Percentiles rank a stretch among this genome's conserved stretches.
Conservation (phyloP, 1,139 yeast genomes). For the Nakaseomyces glabratus region DNA sequence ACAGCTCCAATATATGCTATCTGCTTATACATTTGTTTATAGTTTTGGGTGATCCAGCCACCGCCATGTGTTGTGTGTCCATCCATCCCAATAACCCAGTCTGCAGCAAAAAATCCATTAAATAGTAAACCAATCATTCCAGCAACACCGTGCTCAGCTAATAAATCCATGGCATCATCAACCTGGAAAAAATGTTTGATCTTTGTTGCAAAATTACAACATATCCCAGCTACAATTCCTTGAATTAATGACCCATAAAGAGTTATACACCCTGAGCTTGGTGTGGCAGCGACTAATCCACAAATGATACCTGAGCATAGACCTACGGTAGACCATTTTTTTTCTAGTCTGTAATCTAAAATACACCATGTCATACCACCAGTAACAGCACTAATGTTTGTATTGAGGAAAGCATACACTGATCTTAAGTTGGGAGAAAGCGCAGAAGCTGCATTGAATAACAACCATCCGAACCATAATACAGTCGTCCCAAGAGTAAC, state of each 20-base stretch:
- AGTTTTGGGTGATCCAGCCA: slow-evolving; percentile 88
- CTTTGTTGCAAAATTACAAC: slow-evolving; percentile 86
- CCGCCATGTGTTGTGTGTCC: slow-evolving; percentile 73
- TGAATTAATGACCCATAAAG: slow-evolving; percentile 83
- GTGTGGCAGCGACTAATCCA: slow-evolving; percentile 94
- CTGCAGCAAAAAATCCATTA: slow-evolving; percentile 81
- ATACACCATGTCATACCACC: slow-evolving; percentile 92
- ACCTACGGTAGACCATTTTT: slow-evolving; percentile 92
- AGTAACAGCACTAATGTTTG: slow-evolving; percentile 80
- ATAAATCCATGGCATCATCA: slow-evolving; percentile 88
- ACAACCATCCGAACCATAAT: slow-evolving; percentile 81
- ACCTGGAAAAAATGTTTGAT: slow-evolving; percentile 71
- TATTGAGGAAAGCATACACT: slow-evolving; percentile 71
- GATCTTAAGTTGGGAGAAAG: slow-evolving; percentile 45
- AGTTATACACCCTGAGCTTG: slow-evolving; percentile 85
- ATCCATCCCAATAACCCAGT: slow-evolving; percentile 84
- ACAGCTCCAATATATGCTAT: slow-evolving; percentile 73
- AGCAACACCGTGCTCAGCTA: slow-evolving; percentile 97
- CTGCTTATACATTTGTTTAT: slow-evolving; percentile 84
- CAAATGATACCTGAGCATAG: slow-evolving; percentile 91
- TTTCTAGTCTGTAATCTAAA: slow-evolving; percentile 77
- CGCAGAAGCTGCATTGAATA: slow-evolving; percentile 80
- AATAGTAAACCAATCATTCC: slow-evolving; percentile 86
- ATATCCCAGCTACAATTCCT: slow-evolving; percentile 71
- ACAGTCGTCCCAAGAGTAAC: slow-evolving; percentile 72